Evolutionary conservation across 768 basidiomycete species (phyloP), one percentile per base, ranked within the genome.

Genomic region (Boletales sp.): DNA sequence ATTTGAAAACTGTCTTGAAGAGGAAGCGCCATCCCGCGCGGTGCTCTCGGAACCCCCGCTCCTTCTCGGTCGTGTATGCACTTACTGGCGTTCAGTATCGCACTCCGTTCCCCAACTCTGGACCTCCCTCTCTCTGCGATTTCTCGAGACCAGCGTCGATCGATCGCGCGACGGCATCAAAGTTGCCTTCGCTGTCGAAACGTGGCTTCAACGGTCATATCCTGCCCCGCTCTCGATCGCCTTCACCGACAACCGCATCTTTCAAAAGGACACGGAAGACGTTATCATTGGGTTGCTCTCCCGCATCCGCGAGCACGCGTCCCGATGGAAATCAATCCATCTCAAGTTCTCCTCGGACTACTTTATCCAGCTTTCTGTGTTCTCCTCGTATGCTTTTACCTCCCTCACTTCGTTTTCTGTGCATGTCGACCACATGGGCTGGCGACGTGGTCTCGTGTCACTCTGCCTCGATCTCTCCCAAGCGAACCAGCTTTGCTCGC

Each of bases 271-370:
- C 24, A 58, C 63, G 0, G 63, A 65, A 38, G 40, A 52, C 0
- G 48, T 62, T 17, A 30, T 64, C 29, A 30, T 46, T 11, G 52
- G 53, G 57, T 24, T 64, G 19, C 58, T 65, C 14, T 53, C 55
- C 40, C 14, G 43, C 37, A 61, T 65, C 14, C 41, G 48, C 6
- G 41, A 9, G 18, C 43, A 65, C 34, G 59, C 64, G 10, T 15
- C 47, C 5, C 45, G 64, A 32, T 66, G 64, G 64, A 61, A 56
- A n/a, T 43, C 50, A 13, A 61, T 65, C 4, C 46, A 60, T 45
- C 58, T 65, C 48, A 54, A 65, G 31, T 51, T 65, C 41, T 65
- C 63, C 32, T 63, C 64, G 3, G 60, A 63, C 32, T 65, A 65
- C 40, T 65, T 65, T 38, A 24, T 39, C 1, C 53, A 42, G 21